A percentile compares a stretch with the other conserved stretches of the same genome.
phyloP scores from a whole-genome alignment of 345 rosid species.

The Lumnitzera littorea region DNA sequence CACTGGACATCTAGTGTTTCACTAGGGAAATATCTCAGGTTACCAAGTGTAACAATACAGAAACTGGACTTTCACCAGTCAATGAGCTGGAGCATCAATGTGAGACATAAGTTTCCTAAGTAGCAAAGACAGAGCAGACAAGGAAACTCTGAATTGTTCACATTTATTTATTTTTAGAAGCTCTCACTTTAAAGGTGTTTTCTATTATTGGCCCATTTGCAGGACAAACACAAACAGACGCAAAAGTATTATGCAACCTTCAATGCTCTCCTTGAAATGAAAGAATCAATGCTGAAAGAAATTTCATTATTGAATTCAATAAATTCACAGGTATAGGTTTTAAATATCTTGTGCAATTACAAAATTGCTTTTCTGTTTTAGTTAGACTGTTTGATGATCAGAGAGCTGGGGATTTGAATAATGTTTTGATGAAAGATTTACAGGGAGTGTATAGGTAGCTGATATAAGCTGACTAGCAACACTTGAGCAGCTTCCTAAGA shows the following conservation, averaged over 20 bases:
- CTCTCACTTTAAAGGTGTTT: not conserved
- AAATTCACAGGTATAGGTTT: slow-evolving; percentile 53
- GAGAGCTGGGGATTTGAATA: too few relatives aligned
- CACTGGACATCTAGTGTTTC: too few relatives aligned
- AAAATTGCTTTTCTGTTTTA: not conserved
- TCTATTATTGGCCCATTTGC: slow-evolving; percentile 15
- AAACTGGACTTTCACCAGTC: too few relatives aligned
- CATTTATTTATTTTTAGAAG: not conserved
- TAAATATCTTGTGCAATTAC: not conserved
- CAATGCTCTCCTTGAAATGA: slow-evolving; percentile 75
- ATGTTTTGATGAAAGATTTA: too few relatives aligned
- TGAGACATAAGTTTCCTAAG: too few relatives aligned
- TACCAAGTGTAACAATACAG: too few relatives aligned
- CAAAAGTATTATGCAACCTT: slow-evolving; percentile 72
- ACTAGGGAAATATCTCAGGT: too few relatives aligned
- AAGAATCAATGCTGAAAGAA: slow-evolving; percentile 86
- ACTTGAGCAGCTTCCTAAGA: too few relatives aligned
- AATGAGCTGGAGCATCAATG: too few relatives aligned
- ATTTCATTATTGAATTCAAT: slow-evolving; percentile 70
- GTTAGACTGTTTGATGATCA: not conserved
- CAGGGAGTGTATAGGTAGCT: too few relatives aligned
- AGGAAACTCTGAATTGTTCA: not conserved
- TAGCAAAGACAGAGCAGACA: too few relatives aligned
- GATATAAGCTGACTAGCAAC: too few relatives aligned
- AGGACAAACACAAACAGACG: slow-evolving; percentile 78